Evolutionary conservation across 1,284 basidiomycete species (phyloP), one percentile per base, ranked within the genome.

Genomic region (Chiua sp.): DNA sequence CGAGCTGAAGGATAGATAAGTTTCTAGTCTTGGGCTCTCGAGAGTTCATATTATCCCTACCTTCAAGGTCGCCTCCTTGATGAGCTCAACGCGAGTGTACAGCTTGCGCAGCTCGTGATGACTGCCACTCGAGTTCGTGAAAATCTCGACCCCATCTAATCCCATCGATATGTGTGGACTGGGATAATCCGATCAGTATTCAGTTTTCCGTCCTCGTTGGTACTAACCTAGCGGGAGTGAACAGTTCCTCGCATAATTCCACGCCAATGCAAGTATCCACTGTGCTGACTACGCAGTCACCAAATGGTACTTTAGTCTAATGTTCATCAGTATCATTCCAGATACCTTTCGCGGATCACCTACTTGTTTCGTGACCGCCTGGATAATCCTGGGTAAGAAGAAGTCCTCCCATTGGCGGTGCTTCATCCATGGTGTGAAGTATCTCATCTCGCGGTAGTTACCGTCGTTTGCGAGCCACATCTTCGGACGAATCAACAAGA

Each of bases 381-480:
- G 86, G 56, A 99, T 91, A 63, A 96, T 92, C 39, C 91, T 81
- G 0, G 97, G 97, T 3, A 99, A 81, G 62, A 89, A 93, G 70
- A 96, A 93, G 54, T 94, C 91, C 74, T 99, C 97, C 68, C 87
- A 90, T 73, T 94, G 84, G 30, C 89, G 85, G 68, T 93, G 90
- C 72, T 96, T 96, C 73, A 83, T 80, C 97, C 98, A 99, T 0
- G 97, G 96, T 2, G 97, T 96, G 69, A 99, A 99, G 77, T 94
- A 97, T 39, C 98, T 83, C 68, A 98, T 82, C 77, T 99, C 97
- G 50, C 97, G 90, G 75, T 99, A 99, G 75, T 99, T 98, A 13
- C 97, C 97, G 69, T 98, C 96, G 71, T 99, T 99, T 4, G 97
- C 97, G 61, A 99, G 83, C 97, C 97, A 99, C 95, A 99, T 96